Percentiles rank a stretch among this genome's conserved stretches.
phyloP scores from a whole-genome alignment of 2,329 filamentous ascomycete species.

The Penicillium sp. region DNA sequence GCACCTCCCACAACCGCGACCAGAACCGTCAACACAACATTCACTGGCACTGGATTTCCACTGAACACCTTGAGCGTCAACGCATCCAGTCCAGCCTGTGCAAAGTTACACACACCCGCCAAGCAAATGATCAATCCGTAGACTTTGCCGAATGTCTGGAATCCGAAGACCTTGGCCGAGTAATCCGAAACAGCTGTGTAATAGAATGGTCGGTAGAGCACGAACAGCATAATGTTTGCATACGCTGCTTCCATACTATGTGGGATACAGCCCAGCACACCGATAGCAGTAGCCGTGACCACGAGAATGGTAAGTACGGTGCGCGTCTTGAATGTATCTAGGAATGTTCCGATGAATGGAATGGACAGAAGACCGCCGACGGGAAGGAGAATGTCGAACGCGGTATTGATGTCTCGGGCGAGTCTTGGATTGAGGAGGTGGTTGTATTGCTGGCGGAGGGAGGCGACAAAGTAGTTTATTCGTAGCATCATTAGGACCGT shows the following conservation, averaged over 20 bases:
- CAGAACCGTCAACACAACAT: constrained; percentile 59
- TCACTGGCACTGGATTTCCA: constrained; percentile 71
- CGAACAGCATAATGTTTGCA: constrained; percentile 70
- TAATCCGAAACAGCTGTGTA: constrained; percentile 88
- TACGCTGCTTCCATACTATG: constrained; percentile 65
- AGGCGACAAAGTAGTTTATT: constrained; percentile 92
- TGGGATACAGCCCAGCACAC: constrained; percentile 68
- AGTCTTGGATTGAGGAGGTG: constrained; percentile 60
- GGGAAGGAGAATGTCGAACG: constrained; percentile 82
- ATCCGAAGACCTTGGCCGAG: constrained; percentile 85
- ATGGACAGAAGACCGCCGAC: constrained; percentile 78
- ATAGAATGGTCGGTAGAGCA: constrained; percentile 79
- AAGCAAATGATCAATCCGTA: constrained; percentile 86
- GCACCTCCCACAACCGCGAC: constrained; percentile 60
- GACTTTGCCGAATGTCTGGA: constrained; percentile 87
- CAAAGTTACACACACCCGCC: constrained; percentile 77
- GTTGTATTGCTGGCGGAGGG: constrained; percentile 74
- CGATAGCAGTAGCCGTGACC: constrained; percentile 65
- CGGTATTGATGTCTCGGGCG: constrained; percentile 65
- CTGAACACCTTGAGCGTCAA: constrained; percentile 68
- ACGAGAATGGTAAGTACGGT: constrained; percentile 68
- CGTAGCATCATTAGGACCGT: constrained; percentile 71
- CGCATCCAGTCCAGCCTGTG: constrained; percentile 72
- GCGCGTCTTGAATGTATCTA: constrained; percentile 70
- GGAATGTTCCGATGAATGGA: constrained; percentile 74